Conservation (phyloP, 2,329 filamentous ascomycete genomes). For the Fusarium armeniacum region DNA sequence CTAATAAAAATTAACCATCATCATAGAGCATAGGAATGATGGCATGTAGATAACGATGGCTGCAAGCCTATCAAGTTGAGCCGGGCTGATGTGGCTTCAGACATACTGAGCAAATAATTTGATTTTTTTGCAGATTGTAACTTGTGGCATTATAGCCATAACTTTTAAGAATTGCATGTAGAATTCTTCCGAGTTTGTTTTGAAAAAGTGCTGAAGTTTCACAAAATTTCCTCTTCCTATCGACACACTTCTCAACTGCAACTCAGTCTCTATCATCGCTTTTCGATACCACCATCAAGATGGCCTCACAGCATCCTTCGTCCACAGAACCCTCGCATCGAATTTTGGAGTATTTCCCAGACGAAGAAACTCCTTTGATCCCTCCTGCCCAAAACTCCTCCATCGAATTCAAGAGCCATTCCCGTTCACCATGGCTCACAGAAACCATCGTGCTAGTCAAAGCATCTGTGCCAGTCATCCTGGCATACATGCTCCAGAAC, state of each 20-base stretch:
- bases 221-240: accelerated
- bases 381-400: neutral
- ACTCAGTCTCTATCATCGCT: accelerated
- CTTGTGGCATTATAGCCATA: accelerated
- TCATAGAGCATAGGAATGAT: neutral
- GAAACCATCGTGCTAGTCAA: constrained; percentile 68
- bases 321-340: accelerated
- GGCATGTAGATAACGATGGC: neutral
- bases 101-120: neutral
- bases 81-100: neutral
- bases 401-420: neutral
- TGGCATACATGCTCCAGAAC: constrained; percentile 89
- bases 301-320: neutral
- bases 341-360: constrained; percentile 7
- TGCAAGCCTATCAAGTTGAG: constrained; percentile 12
- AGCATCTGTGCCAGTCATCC: constrained; percentile 80
- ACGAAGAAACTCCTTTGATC: constrained; percentile 44
- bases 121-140: neutral
- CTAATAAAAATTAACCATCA: neutral
- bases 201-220: neutral
- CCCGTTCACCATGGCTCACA: constrained; percentile 37
- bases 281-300: neutral
- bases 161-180: neutral
- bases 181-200: neutral
- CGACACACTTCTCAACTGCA: accelerated